Conservation (phyloP, 2,329 filamentous ascomycete genomes). For the Neoascochyta sp. region DNA sequence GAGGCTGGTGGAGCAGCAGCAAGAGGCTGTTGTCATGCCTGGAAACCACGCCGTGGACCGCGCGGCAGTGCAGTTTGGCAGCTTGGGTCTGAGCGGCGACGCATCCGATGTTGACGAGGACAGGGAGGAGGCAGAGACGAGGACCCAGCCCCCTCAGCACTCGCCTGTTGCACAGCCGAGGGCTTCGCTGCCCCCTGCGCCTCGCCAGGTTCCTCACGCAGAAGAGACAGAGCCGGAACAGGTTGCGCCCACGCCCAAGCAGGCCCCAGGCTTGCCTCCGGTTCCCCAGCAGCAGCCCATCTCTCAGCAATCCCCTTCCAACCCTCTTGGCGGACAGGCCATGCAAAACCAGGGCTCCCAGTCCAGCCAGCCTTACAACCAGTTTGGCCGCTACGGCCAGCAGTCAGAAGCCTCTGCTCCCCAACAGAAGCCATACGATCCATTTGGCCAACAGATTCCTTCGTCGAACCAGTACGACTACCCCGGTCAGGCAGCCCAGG, state of each 20-base stretch:
- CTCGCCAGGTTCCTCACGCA: slow-evolving; percentile 42
- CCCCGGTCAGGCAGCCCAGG: slow-evolving; percentile 51
- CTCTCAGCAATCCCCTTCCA: slow-evolving; percentile 43
- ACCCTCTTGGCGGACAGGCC: slow-evolving; percentile 52
- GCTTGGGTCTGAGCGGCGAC: slow-evolving; percentile 80
- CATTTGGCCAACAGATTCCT: slow-evolving; percentile 71
- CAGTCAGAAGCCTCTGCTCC: slow-evolving; percentile 53
- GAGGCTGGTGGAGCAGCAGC: slow-evolving; percentile 88
- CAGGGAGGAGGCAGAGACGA: slow-evolving; percentile 90
- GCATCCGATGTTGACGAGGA: slow-evolving; percentile 81
- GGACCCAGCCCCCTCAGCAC: slow-evolving; percentile 87
- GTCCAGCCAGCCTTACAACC: slow-evolving; percentile 51
- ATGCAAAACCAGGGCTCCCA: slow-evolving; percentile 50
- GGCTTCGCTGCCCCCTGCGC: slow-evolving; percentile 76
- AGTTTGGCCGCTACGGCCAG: slow-evolving; percentile 69
- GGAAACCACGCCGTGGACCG: slow-evolving; percentile 93
- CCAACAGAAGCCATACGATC: slow-evolving; percentile 79
- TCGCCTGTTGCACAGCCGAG: slow-evolving; percentile 83
- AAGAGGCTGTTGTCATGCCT: slow-evolving; percentile 97
- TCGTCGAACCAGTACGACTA: slow-evolving; percentile 50
- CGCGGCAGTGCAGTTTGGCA: slow-evolving; percentile 91
- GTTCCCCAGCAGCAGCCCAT: slow-evolving; percentile 51
- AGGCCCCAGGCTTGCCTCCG: slow-evolving; percentile 60
- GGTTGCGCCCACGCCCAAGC: slow-evolving; percentile 51
- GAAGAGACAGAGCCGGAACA: slow-evolving; percentile 41